Conservation (phyloP, 441 rosid species). For the Pelargonium australe region DNA sequence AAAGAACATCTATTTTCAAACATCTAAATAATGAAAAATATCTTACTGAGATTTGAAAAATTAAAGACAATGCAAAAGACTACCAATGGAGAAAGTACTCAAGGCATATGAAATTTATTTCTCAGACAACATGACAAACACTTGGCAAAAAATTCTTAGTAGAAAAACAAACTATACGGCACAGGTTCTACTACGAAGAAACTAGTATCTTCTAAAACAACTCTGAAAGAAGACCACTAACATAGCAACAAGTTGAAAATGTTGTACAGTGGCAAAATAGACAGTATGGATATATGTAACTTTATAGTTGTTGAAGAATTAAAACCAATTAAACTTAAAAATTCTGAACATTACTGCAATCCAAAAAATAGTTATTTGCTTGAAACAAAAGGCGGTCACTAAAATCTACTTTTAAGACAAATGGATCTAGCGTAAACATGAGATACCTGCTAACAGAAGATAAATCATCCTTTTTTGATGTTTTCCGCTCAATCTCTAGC, state of each 20-base stretch:
- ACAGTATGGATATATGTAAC: too few relatives aligned
- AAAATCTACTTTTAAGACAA: too few relatives aligned
- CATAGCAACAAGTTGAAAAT: neutral
- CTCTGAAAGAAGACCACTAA: neutral
- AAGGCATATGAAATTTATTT: neutral
- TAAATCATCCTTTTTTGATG: conserved; percentile 36
- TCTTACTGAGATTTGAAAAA: neutral
- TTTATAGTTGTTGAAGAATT: too few relatives aligned
- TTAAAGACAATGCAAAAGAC: neutral
- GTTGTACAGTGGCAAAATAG: neutral
- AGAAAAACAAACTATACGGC: too few relatives aligned
- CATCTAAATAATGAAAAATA: neutral
- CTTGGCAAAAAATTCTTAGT: too few relatives aligned
- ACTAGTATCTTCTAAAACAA: neutral
- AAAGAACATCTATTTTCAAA: neutral
- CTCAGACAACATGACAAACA: too few relatives aligned
- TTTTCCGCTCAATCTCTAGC: conserved; percentile 75
- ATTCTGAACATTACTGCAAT: too few relatives aligned
- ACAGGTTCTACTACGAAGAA: neutral
- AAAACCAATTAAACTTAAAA: too few relatives aligned
- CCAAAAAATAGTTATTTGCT: neutral
- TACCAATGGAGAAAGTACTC: neutral
- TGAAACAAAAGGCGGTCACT: neutral
- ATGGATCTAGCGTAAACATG: conserved; percentile 8
- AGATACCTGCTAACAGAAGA: conserved; percentile 52